Percentiles rank a stretch among this genome's conserved stretches.
Conservation (phyloP, 306 rosid genomes). For the Pterocarpus macrocarpus region DNA sequence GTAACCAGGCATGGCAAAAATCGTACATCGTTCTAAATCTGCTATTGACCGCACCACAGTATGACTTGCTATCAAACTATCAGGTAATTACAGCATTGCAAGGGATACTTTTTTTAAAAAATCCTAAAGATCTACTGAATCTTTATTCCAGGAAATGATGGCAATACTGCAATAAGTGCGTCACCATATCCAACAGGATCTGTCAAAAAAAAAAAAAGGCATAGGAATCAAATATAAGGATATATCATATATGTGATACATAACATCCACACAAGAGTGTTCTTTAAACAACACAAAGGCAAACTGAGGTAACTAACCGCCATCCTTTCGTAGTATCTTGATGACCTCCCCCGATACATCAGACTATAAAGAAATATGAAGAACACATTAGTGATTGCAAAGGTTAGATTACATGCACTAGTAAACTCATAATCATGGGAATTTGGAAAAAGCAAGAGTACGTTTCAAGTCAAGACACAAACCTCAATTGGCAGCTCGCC, state of each 20-base stretch:
- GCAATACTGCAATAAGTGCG: conserved; percentile 81
- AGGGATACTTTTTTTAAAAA: not conserved
- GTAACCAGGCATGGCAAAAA: not conserved
- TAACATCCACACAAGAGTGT: not conserved
- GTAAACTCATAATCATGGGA: not conserved
- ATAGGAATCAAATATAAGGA: not conserved
- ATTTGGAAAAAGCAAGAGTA: not conserved
- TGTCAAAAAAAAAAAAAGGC: conserved; percentile 44
- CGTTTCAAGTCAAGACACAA: conserved; percentile 40
- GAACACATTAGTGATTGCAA: conserved; percentile 17
- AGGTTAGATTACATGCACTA: not conserved
- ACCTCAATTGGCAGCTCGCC: conserved; percentile 88
- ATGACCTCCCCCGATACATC: conserved; percentile 85
- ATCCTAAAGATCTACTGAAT: conserved; percentile 61
- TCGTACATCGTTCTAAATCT: not conserved
- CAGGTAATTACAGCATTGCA: conserved; percentile 28
- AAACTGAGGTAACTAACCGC: conserved; percentile 67
- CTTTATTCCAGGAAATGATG: conserved; percentile 92
- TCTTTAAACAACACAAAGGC: not conserved
- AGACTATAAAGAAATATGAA: conserved; percentile 59
- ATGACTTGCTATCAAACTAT: conserved; percentile 21
- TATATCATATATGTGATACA: too few relatives aligned
- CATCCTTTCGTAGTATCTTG: conserved; percentile 80
- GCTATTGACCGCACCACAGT: not conserved
- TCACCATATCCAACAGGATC: conserved; percentile 96